Evolutionary conservation across 768 basidiomycete species (phyloP).

Genomic region (Termitomyces titanicus): DNA sequence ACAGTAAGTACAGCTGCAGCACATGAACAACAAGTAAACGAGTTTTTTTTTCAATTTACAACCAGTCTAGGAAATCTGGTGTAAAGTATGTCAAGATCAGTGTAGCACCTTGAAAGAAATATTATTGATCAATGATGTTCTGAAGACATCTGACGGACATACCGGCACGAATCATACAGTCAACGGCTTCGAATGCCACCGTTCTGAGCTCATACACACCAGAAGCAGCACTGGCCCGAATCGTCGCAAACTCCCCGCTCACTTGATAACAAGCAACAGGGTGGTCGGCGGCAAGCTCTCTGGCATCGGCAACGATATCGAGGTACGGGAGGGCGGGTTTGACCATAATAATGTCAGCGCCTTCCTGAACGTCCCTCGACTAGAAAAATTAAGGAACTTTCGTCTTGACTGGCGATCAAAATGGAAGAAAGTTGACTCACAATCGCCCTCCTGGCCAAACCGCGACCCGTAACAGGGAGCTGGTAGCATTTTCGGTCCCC

Average conservation of each 20-base stretch:
- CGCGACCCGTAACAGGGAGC: slow-evolving; percentile 83
- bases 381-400: slow-evolving; percentile 24
- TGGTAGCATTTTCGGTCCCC: slow-evolving; percentile 99
- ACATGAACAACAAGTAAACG: too few relatives aligned
- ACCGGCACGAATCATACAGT: slow-evolving; percentile 93
- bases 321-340: slow-evolving; percentile 96
- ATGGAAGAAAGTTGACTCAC: slow-evolving; percentile 42
- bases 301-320: slow-evolving; percentile 90
- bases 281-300: slow-evolving; percentile 74
- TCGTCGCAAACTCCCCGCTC: slow-evolving; percentile 97
- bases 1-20: too few relatives aligned
- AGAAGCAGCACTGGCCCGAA: slow-evolving; percentile 87
- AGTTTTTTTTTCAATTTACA: slow-evolving; percentile 29
- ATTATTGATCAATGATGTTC: background rate
- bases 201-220: slow-evolving; percentile 90
- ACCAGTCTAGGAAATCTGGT: slow-evolving; percentile 91
- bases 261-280: slow-evolving; percentile 98
- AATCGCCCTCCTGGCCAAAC: slow-evolving; percentile 90
- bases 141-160: slow-evolving; percentile 21
- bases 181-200: slow-evolving; percentile 93
- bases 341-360: slow-evolving; percentile 99
- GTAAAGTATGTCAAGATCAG: slow-evolving; percentile 95
- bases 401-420: slow-evolving; percentile 1
- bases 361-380: slow-evolving; percentile 86
- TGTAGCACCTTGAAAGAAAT: slow-evolving; percentile 64